A percentile compares a stretch with the other conserved stretches of the same genome.
These are phyloP conservation scores for Epithemia pelagica DNA, from an alignment of 108 stramenopile species.

Conservation along the genomic window DNA sequence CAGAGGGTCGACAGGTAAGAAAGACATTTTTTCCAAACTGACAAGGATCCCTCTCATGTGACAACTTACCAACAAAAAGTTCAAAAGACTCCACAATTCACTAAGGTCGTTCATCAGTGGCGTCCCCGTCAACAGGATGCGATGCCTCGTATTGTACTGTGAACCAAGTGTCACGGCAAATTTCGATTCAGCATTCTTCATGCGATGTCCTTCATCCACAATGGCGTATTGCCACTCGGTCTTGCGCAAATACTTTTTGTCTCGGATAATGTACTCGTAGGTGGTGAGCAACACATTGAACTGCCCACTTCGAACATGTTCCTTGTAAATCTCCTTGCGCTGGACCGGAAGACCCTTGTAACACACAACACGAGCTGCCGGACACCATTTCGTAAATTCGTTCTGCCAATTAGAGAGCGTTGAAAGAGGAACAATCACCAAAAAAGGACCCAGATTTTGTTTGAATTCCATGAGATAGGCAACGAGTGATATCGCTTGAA, in stretches of 20 bases:
- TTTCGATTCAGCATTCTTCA: constrained; percentile 76
- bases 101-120: constrained; percentile 77
- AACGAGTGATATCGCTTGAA: constrained; percentile 91
- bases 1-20: neutral
- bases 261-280: constrained; percentile 89
- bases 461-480: constrained; percentile 84
- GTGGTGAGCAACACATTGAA: constrained; percentile 90
- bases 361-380: constrained; percentile 49
- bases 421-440: constrained; percentile 90
- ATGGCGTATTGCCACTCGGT: constrained; percentile 86
- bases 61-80: constrained; percentile 41
- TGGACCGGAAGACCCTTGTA: constrained; percentile 74
- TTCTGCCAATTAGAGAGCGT: constrained; percentile 87
- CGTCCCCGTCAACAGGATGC: constrained; percentile 82
- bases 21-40: neutral
- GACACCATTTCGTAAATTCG: constrained; percentile 78
- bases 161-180: constrained; percentile 63
- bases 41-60: neutral
- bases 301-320: constrained; percentile 68
- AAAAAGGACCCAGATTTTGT: constrained; percentile 70
- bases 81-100: constrained; percentile 67
- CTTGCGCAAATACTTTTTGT: constrained; percentile 75
- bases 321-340: constrained; percentile 62
- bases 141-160: constrained; percentile 40
- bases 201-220: constrained; percentile 89